These are phyloP conservation scores for Cystobasidium sp. DNA, from an alignment of 1,284 basidiomycete species.

Conservation along the genomic window DNA sequence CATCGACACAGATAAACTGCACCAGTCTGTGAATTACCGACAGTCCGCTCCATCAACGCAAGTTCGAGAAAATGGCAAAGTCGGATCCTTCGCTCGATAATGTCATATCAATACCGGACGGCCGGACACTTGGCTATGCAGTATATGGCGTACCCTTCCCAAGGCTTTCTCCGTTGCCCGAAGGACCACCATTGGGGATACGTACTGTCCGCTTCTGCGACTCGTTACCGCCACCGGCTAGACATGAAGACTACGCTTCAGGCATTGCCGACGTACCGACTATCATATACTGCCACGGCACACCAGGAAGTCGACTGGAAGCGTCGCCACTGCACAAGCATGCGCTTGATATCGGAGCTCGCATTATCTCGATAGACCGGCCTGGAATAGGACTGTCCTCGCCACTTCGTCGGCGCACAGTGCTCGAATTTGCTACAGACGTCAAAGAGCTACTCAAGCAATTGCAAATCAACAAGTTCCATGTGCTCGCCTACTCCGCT, in stretches of 20 bases:
- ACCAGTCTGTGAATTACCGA: not conserved
- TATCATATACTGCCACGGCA: constrained; percentile 38
- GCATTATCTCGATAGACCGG: constrained; percentile 35
- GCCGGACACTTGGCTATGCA: constrained; percentile 5
- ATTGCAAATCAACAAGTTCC: not conserved
- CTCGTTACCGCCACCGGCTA: not conserved
- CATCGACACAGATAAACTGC: too few species aligned
- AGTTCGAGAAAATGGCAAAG: not conserved
- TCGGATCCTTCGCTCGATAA: not conserved
- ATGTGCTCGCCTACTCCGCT: constrained; percentile 17
- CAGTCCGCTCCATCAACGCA: not conserved
- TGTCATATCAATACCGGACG: not conserved
- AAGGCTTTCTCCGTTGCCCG: not conserved
- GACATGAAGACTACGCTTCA: not conserved
- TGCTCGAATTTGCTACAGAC: not conserved
- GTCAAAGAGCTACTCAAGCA: constrained; percentile 4
- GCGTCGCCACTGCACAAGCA: not conserved
- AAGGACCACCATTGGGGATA: not conserved
- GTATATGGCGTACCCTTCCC: not conserved
- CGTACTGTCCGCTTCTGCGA: not conserved
- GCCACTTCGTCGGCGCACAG: not conserved
- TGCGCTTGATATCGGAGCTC: not conserved
- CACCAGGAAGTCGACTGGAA: constrained; percentile 13
- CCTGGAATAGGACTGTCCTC: constrained; percentile 28
- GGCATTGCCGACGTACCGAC: not conserved